These are phyloP conservation scores for Trametopsis cervina DNA, from an alignment of 768 basidiomycete genomes.

Conservation along the genomic window DNA sequence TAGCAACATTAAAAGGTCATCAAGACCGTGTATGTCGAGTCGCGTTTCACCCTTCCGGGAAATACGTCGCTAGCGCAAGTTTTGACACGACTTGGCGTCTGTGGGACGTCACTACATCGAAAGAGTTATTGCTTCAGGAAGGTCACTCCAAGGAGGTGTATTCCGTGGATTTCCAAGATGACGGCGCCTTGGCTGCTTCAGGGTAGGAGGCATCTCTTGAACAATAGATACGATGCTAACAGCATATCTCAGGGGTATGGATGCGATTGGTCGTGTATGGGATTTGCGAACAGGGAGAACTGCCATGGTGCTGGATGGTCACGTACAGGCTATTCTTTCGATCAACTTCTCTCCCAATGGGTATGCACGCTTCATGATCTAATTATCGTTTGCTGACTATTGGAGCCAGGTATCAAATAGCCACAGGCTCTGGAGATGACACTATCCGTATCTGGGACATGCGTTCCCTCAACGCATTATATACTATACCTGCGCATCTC, in stretches of 20 bases:
- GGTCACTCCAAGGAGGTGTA: slow-evolving; percentile 98
- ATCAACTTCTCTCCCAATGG: slow-evolving; percentile 95
- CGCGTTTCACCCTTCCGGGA: slow-evolving; percentile 93
- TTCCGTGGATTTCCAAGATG: slow-evolving; percentile 90
- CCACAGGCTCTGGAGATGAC: slow-evolving; percentile 94
- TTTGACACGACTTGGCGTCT: slow-evolving; percentile 97
- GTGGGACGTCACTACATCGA: slow-evolving; percentile 84
- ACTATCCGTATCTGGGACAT: slow-evolving; percentile 99
- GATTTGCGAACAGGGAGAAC: slow-evolving; percentile 92
- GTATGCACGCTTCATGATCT: slow-evolving; percentile 37
- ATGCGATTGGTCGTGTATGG: slow-evolving; percentile 97
- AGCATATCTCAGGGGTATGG: slow-evolving; percentile 62
- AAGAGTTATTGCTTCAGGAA: slow-evolving; percentile 86
- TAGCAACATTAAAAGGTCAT: slow-evolving; percentile 87
- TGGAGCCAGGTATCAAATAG: slow-evolving; percentile 80
- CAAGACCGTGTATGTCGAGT: slow-evolving; percentile 87
- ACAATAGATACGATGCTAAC: background rate
- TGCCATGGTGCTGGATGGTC: slow-evolving; percentile 97
- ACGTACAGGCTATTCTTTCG: slow-evolving; percentile 86
- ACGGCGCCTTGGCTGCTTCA: slow-evolving; percentile 88
- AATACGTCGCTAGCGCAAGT: slow-evolving; percentile 89
- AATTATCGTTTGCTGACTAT: background rate
- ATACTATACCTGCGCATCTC: slow-evolving; percentile 94
- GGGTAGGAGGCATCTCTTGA: slow-evolving; percentile 50
- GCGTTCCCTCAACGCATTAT: slow-evolving; percentile 84